Evolutionary conservation across 2,329 filamentous ascomycete genomes (phyloP), one percentile per base, ranked within the genome.

Genomic region (Penicillium glabrum): DNA sequence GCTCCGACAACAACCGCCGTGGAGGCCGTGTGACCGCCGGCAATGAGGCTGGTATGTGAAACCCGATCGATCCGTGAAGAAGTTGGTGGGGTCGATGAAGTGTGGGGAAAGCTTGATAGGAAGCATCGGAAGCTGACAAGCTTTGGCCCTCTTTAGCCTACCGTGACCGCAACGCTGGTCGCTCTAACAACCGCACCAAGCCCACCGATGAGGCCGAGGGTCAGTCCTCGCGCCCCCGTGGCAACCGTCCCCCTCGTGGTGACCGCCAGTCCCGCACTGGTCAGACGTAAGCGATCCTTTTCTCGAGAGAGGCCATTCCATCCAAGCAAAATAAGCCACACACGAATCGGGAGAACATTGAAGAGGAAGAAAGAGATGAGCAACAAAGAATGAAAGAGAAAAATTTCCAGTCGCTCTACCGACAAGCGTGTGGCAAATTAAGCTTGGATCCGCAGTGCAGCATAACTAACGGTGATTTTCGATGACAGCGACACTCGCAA

Each of bases 91-190:
- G 5, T 44, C n/a, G 29, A 51, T 51, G 49, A 50, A 50, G 46
- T 50, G 47, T 49, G 47, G 47, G 47, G 47, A 50, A 46, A 53
- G 44, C 41, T 23, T 48, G 37, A 31, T 57, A 19, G 27, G 54
- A 52, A 48, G 21, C 50, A 37, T 51, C 51, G 52, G 50, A 23
- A 51, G 47, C 47, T 54, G 43, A 54, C 43, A 53, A 44, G 47
- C 54, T 58, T 58, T 51, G 19, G 49, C 54, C 21, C 56, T 61
- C 31, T 65, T 27, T 69, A 96, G 93, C 91, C 75, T 95, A 92
- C 88, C 91, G 90, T 76, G 91, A 96, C 82, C 90, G 90, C 75
- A 86, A 86, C 73, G 91, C 88, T 74, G 93, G 92, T 68, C 83
- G 86, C 74, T 83, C 85, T 72, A 88, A 85, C 83, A 97, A 97